These are phyloP conservation scores for Clonostachys sp. DNA, from an alignment of 2,329 filamentous ascomycete species.

Conservation along the genomic window DNA sequence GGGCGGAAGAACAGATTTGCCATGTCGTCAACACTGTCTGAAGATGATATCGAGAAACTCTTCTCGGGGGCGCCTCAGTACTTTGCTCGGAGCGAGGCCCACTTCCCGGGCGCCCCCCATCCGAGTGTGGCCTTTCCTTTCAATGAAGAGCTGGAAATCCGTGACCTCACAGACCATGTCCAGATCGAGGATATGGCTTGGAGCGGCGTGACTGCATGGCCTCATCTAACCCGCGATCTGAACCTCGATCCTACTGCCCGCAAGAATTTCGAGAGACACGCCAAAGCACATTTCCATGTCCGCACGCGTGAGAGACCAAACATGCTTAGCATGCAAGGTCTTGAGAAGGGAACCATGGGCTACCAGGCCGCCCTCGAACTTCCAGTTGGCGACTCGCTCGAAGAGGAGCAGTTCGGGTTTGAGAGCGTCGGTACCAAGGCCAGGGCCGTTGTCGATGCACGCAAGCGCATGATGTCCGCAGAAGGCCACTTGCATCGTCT, in stretches of 20 bases:
- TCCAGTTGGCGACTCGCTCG: constrained; percentile 57
- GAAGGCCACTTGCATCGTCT: constrained; percentile 50
- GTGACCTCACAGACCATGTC: constrained; percentile 60
- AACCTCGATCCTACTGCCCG: constrained; percentile 38
- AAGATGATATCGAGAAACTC: constrained; percentile 60
- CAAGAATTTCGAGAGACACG: constrained; percentile 35
- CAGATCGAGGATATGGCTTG: constrained; percentile 61
- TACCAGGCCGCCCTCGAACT: constrained; percentile 65
- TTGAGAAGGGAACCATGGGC: constrained; percentile 68
- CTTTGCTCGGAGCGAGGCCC: constrained; percentile 55
- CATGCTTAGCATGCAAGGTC: constrained; percentile 68
- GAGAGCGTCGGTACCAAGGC: constrained; percentile 50
- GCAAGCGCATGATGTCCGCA: constrained; percentile 49
- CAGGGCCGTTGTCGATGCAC: constrained; percentile 50
- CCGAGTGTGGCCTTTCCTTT: constrained; percentile 65
- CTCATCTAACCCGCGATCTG: constrained; percentile 50
- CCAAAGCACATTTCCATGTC: constrained; percentile 53
- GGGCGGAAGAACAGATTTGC: neutral
- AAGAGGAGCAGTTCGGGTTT: constrained; percentile 58
- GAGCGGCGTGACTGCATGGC: constrained; percentile 58
- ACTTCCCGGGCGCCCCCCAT: constrained; percentile 54
- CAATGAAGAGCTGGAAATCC: constrained; percentile 56
- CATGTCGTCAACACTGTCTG: constrained; percentile 34
- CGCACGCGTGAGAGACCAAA: constrained; percentile 59
- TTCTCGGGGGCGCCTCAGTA: constrained; percentile 76